Conservation (phyloP, 257 asterid genomes). For the Cinchona pubescens region DNA sequence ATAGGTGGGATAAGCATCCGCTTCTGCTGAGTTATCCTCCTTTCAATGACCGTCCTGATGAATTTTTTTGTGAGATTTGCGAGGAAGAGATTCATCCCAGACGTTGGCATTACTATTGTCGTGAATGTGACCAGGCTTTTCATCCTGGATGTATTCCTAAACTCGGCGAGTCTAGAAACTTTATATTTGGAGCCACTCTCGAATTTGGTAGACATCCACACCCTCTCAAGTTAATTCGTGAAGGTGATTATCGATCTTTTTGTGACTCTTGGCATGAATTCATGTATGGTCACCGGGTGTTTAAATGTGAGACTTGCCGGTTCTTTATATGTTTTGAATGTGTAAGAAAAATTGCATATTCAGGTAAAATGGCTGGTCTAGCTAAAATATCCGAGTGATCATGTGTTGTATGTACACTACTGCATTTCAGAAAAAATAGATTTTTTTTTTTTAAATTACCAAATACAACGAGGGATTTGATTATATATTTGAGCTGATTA, state of each 20-base stretch:
- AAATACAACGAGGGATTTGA: too few relatives aligned
- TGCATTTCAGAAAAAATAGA: not conserved
- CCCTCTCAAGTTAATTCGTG: not conserved
- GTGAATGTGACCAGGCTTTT: too few relatives aligned
- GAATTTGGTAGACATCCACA: not conserved
- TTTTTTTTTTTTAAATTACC: too few relatives aligned
- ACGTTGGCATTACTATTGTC: too few relatives aligned
- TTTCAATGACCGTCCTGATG: conserved; percentile 5
- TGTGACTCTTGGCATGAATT: not conserved
- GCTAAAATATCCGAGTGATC: not conserved
- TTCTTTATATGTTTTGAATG: not conserved
- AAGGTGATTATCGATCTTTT: not conserved
- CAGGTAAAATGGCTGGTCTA: not conserved
- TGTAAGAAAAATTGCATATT: not conserved
- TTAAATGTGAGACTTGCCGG: not conserved
- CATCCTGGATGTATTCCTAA: not conserved
- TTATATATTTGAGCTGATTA: too few relatives aligned
- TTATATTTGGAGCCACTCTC: not conserved
- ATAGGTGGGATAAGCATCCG: not conserved
- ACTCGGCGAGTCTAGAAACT: not conserved
- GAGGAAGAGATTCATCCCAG: too few relatives aligned
- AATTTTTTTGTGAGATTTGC: conserved; percentile 10
- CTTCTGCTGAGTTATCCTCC: not conserved
- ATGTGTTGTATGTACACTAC: not conserved
- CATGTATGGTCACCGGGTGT: not conserved